Conservation (phyloP, 2,329 filamentous ascomycete genomes). For the Verticillium tricorpus region DNA sequence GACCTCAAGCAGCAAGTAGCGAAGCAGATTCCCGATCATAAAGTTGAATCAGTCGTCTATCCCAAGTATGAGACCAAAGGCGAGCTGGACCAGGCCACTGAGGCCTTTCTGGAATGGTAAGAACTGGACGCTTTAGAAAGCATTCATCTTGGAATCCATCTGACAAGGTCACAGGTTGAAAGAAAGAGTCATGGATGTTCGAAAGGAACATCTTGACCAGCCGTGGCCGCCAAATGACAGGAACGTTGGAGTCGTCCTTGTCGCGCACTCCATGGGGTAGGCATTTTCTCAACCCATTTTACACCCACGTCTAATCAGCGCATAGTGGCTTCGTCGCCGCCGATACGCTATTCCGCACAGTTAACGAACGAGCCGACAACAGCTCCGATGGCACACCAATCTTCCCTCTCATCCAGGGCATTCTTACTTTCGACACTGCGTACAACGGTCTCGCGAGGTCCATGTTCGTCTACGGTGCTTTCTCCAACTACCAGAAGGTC, state of each 20-base stretch:
- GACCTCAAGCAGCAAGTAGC: constrained; percentile 56
- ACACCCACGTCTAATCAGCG: constrained; percentile 3
- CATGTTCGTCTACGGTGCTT: constrained; percentile 58
- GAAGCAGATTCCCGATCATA: constrained; percentile 54
- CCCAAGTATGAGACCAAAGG: constrained; percentile 71
- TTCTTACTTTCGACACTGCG: constrained; percentile 82
- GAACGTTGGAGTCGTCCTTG: constrained; percentile 72
- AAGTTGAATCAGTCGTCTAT: constrained; percentile 59
- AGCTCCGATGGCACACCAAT: constrained; percentile 39
- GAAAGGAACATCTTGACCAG: constrained; percentile 63
- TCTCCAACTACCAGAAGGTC: constrained; percentile 55
- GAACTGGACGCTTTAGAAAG: neutral
- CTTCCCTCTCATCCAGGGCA: constrained; percentile 76
- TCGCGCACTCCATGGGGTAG: constrained; percentile 78
- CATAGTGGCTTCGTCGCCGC: constrained; percentile 73
- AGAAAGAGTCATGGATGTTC: constrained; percentile 72
- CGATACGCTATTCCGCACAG: constrained; percentile 69
- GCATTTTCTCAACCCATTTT: constrained; percentile 5
- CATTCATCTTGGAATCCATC: neutral
- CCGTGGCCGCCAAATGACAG: constrained; percentile 76
- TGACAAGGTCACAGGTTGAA: constrained; percentile 55
- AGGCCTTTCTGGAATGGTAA: constrained; percentile 43
- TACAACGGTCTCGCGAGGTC: constrained; percentile 62
- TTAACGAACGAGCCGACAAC: constrained; percentile 56
- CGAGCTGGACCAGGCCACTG: constrained; percentile 50